Evolutionary conservation across 345 rosid species (phyloP), one percentile per base, ranked within the genome.

Genomic region (Bretschneidera sinensis): DNA sequence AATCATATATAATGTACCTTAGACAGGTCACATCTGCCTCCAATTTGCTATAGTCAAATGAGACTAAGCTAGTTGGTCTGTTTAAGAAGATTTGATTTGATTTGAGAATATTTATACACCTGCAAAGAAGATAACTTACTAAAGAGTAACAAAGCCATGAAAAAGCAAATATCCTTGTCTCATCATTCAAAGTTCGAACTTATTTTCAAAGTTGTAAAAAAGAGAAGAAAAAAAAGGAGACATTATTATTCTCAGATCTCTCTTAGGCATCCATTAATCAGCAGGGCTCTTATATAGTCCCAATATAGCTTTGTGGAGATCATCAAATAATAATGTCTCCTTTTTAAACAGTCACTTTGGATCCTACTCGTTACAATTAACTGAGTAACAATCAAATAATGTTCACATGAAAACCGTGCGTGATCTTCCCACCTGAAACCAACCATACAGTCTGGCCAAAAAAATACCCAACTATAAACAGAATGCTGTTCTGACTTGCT

Each of bases 171-270:
- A 47, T 28, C 10, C 5, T 18, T 10, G 45, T 6, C 39, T 45
- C 39, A 59, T 43, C 45, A 47, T 59, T 59, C 62, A 20, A 23
- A 59, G 23, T 34, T 20, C 20, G 48, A 57, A 35, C 18, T 13
- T 35, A 55, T 28, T 28, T 28, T 28, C 33, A 28, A 28, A 28
- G 3, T 28, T 28, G 5, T 28, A 28, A 8, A 3, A 28, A 3
- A n/a, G n/a, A n/a, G 3, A 28, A 28, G 8, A 28, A 28, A 28
- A 8, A 28, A 28, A 28, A 3, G 33, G 33, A 28, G 8, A 2
- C 5, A 28, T 28, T 2, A 28, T 28, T 28, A 28, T 56, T 34
- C 39, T 35, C 13, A 35, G 28, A 21, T 35, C 25, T 59, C 24
- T 24, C 1, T 48, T 48, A 19, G 48, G 24, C 18, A 60, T 48